Percentiles rank a stretch among this genome's conserved stretches.
Evolutionary conservation across 192 early-diverging fungal genomes (phyloP).

Genomic region (Entophlyctis luteolus): DNA sequence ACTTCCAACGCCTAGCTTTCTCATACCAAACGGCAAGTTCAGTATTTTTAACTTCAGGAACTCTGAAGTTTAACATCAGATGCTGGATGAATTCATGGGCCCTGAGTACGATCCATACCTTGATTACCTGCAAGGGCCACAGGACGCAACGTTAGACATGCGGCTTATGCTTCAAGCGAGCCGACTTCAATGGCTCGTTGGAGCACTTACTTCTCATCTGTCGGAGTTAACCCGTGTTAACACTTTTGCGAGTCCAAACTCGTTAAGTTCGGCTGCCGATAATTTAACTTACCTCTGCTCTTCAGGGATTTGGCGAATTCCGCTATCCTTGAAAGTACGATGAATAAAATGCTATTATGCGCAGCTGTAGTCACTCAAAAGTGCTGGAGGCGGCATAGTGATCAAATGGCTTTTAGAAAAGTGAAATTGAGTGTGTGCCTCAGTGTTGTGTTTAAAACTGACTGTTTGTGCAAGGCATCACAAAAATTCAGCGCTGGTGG

Average conservation of each 20-base stretch:
- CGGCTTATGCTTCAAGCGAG: not conserved
- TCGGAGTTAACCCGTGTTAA: slow-evolving; percentile 5
- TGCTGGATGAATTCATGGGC: slow-evolving; percentile 23
- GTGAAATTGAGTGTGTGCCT: not conserved
- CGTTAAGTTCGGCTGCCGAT: not conserved
- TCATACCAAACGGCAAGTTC: slow-evolving; percentile 6
- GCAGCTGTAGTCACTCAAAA: not conserved
- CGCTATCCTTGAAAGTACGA: slow-evolving; percentile 9
- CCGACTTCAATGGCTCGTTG: slow-evolving; percentile 7
- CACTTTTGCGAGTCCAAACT: slow-evolving; percentile 1
- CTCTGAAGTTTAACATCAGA: not conserved
- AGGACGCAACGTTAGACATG: slow-evolving; percentile 8
- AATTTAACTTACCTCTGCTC: not conserved
- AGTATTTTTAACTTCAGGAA: not conserved
- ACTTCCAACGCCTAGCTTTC: not conserved
- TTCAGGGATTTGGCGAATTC: slow-evolving; percentile 19
- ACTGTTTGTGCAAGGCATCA: not conserved
- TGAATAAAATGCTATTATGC: not conserved
- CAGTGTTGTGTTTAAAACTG: not conserved
- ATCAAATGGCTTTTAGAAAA: not conserved
- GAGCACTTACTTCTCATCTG: not conserved
- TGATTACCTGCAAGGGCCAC: slow-evolving; percentile 7
- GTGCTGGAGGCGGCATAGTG: not conserved
- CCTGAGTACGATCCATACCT: slow-evolving; percentile 23
- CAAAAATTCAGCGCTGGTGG: slow-evolving; percentile 20